Conservation (phyloP, 2,329 filamentous ascomycete species). For the Apiospora marii region DNA sequence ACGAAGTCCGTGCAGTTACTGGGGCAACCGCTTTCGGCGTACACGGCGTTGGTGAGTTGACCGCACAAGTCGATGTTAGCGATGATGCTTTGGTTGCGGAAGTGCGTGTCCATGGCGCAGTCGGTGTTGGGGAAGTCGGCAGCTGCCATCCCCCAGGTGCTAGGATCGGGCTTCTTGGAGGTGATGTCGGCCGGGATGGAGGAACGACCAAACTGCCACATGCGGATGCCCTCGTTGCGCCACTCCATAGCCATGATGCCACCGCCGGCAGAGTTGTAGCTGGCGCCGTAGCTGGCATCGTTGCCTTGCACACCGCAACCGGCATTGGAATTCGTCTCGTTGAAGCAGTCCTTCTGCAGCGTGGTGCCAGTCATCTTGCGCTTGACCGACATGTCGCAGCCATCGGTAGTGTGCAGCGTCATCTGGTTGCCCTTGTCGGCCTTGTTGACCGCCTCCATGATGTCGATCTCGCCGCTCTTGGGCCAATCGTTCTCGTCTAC, state of each 20-base stretch:
- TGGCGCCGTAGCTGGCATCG: constrained; percentile 55
- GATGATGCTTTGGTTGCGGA: constrained; percentile 71
- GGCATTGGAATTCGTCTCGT: constrained; percentile 58
- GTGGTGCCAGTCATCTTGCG: constrained; percentile 60
- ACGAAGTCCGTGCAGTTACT: constrained; percentile 65
- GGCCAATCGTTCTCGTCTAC: constrained; percentile 69
- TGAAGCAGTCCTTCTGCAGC: constrained; percentile 57
- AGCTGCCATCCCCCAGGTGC: constrained; percentile 66
- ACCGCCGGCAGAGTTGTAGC: constrained; percentile 62
- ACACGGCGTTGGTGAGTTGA: constrained; percentile 57
- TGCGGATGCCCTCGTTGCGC: constrained; percentile 65
- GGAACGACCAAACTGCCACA: constrained; percentile 65
- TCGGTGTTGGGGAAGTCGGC: constrained; percentile 72
- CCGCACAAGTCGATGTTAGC: constrained; percentile 73
- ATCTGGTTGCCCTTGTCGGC: constrained; percentile 63
- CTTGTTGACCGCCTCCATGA: constrained; percentile 66
- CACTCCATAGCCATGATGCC: constrained; percentile 69
- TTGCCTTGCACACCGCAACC: constrained; percentile 63
- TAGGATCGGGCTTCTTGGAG: constrained; percentile 62
- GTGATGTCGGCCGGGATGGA: constrained; percentile 61
- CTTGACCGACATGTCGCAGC: constrained; percentile 61
- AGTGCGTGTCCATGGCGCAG: constrained; percentile 66
- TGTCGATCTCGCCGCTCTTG: constrained; percentile 68
- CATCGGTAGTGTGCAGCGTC: constrained; percentile 63
- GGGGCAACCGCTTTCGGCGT: constrained; percentile 56